These are phyloP conservation scores for Dendrobium nobile DNA, from an alignment of 106 monocot species.

Conservation along the genomic window DNA sequence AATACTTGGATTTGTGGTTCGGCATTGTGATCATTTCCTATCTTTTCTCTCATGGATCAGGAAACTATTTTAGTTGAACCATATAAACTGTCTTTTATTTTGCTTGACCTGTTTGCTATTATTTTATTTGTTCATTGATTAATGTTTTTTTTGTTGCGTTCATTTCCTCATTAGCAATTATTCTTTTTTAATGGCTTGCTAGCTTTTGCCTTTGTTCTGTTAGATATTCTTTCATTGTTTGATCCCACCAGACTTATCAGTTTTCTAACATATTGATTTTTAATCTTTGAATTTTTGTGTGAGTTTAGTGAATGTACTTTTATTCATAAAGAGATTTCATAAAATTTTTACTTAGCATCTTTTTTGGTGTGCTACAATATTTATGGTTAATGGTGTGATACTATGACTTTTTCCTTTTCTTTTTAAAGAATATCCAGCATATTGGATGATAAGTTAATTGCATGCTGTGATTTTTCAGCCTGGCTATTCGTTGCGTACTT, in stretches of 20 bases:
- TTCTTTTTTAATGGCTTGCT: too few relatives aligned
- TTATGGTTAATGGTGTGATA: background rate
- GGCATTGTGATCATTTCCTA: background rate
- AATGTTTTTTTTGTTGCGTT: too few relatives aligned
- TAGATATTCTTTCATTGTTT: too few relatives aligned
- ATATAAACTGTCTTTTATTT: too few relatives aligned
- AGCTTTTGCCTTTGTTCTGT: too few relatives aligned
- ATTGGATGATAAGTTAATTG: background rate
- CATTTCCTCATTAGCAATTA: too few relatives aligned
- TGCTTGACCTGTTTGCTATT: too few relatives aligned
- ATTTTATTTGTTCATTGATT: too few relatives aligned
- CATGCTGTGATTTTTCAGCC: conserved; percentile 32
- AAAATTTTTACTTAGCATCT: background rate
- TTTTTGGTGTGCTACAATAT: background rate
- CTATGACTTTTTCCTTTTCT: background rate
- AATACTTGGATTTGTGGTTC: background rate
- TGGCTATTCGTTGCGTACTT: conserved; percentile 65
- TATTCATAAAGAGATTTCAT: background rate
- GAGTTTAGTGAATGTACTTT: background rate
- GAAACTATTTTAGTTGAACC: too few relatives aligned
- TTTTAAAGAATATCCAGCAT: background rate
- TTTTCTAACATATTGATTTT: background rate
- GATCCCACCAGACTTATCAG: background rate
- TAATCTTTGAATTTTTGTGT: background rate
- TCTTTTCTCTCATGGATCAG: background rate